phyloP scores from a whole-genome alignment of 139 green algal genomes.

The Chlamydomonas sp. region DNA sequence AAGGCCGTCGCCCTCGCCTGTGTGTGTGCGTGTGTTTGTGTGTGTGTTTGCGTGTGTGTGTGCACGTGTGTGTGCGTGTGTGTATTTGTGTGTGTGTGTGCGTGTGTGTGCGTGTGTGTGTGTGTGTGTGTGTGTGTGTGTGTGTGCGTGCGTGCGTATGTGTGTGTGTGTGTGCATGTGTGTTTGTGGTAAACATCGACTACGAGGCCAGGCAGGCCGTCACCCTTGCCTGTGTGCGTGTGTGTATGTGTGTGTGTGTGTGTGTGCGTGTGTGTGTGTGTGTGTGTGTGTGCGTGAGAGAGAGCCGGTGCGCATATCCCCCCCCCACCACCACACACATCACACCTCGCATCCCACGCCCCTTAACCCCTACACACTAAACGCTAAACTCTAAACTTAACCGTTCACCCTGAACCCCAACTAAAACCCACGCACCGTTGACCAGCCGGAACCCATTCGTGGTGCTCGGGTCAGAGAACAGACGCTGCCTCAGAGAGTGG shows the following conservation, averaged over 20 bases:
- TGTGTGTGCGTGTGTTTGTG: neutral
- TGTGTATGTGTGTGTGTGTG: constrained; percentile 1
- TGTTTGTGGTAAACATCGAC: constrained; percentile 11
- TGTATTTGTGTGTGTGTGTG: neutral
- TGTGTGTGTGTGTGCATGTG: no score
- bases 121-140: constrained; percentile 1
- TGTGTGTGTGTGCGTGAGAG: no score
- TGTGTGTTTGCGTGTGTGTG: no score
- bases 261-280: no score
- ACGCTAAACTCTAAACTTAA: constrained; percentile 5
- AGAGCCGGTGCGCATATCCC: no score
- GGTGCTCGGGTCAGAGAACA: constrained; percentile 30
- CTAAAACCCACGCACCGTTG: constrained; percentile 28
- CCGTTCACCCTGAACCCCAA: neutral
- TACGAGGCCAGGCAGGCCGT: constrained; percentile 35
- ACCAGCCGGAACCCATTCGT: constrained; percentile 40
- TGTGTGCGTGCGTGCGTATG: no score
- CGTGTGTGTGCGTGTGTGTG: neutral
- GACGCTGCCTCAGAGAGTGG: constrained; percentile 11
- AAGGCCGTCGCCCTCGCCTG: constrained; percentile 41
- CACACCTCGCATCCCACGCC: no score
- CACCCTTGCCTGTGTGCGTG: constrained; percentile 29
- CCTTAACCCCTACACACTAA: neutral
- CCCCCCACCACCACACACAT: no score
- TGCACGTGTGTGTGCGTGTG: no score